These are phyloP conservation scores for Hypoxylon fuscum DNA, from an alignment of 495 filamentous ascomycete species.

Conservation along the genomic window DNA sequence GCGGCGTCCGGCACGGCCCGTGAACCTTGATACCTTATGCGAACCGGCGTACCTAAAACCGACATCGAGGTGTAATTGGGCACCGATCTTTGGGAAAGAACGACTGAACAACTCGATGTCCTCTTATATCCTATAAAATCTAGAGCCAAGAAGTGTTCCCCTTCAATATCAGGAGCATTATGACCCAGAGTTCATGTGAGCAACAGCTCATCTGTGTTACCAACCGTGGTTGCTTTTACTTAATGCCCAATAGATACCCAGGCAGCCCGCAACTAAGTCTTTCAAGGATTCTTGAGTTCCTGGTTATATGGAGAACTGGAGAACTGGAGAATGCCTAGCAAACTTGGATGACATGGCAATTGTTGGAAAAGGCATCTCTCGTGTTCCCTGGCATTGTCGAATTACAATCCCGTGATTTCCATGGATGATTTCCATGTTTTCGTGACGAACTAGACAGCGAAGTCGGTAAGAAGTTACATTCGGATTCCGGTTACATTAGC, in stretches of 20 bases:
- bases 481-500: neutral
- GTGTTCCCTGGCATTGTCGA: slow-evolving; percentile 16
- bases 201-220: slow-evolving; percentile 5
- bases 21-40: slow-evolving; percentile 15
- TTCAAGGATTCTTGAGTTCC: slow-evolving; percentile 18
- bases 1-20: slow-evolving; percentile 31
- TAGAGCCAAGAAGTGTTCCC: slow-evolving; percentile 1
- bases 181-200: slow-evolving; percentile 15
- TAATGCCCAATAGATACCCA: slow-evolving; percentile 26
- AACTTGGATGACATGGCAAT: slow-evolving; percentile 9
- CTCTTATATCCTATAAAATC: slow-evolving; percentile 22
- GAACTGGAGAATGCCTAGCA: slow-evolving; percentile 1
- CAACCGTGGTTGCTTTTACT: neutral
- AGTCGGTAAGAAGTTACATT: slow-evolving; percentile 22
- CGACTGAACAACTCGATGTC: slow-evolving; percentile 3
- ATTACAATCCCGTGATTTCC: slow-evolving; percentile 10
- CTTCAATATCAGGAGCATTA: slow-evolving; percentile 7
- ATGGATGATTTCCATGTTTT: slow-evolving; percentile 5
- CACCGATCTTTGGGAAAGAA: neutral
- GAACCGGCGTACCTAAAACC: slow-evolving; percentile 7
- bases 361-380: neutral
- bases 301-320: slow-evolving; percentile 29
- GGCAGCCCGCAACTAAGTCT: slow-evolving; percentile 1
- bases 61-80: slow-evolving; percentile 17
- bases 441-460: slow-evolving; percentile 2